A percentile compares a stretch with the other conserved stretches of the same genome.
These are phyloP conservation scores for Carex kokanica DNA, from an alignment of 176 grass and related monocot species.

Conservation along the genomic window DNA sequence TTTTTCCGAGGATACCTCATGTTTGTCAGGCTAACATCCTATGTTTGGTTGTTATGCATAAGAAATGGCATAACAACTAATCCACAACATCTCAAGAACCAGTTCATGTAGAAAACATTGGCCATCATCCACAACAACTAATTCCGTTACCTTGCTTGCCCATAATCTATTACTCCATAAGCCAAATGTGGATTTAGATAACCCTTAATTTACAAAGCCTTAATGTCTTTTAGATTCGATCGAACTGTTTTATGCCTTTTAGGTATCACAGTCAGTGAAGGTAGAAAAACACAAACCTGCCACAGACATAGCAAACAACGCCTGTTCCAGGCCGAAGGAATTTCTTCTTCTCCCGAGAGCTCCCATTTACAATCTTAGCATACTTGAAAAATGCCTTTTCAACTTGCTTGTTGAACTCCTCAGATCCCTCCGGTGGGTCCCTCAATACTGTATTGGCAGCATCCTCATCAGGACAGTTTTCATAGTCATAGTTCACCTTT, in stretches of 20 bases:
- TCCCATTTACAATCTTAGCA: constrained; percentile 60
- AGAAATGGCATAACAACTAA: background rate
- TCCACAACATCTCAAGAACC: background rate
- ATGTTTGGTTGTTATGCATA: background rate
- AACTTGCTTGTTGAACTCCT: constrained; percentile 75
- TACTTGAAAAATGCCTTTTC: constrained; percentile 74
- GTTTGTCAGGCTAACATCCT: background rate
- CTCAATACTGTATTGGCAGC: constrained; percentile 31
- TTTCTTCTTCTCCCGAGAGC: constrained; percentile 45
- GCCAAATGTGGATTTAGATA: background rate
- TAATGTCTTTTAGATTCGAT: background rate
- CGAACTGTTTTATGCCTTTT: constrained; percentile 14
- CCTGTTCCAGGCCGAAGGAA: constrained; percentile 49
- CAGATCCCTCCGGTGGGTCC: constrained; percentile 72
- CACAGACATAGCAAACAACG: constrained; percentile 68
- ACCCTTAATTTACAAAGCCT: background rate
- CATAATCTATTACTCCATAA: background rate
- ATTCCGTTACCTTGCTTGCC: background rate
- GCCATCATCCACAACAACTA: constrained; percentile 2
- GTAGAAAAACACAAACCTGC: constrained; percentile 90
- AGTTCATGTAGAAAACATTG: background rate
- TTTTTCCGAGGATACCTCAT: background rate
- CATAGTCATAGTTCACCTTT: constrained; percentile 34
- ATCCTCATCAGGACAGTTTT: constrained; percentile 15
- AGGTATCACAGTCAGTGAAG: constrained; percentile 19